A percentile compares a stretch with the other conserved stretches of the same genome.
Evolutionary conservation across 2,329 filamentous ascomycete species (phyloP).

Genomic region (Cryphonectria parasitica): DNA sequence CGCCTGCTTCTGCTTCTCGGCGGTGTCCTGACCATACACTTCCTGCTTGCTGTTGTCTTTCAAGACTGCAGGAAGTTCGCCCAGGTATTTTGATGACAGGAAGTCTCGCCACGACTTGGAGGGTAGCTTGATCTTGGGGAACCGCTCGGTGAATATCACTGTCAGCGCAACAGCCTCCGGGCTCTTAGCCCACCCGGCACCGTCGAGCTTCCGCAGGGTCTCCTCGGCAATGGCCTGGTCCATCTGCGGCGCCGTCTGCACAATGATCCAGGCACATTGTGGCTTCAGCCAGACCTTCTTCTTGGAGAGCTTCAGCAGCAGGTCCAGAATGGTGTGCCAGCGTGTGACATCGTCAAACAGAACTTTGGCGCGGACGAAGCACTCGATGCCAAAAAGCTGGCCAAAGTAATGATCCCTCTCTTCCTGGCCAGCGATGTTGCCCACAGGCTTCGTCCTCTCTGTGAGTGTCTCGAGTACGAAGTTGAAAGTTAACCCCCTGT

Average conservation of each 20-base stretch:
- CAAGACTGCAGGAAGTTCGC: conserved; percentile 73
- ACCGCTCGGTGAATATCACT: conserved; percentile 69
- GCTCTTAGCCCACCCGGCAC: conserved; percentile 73
- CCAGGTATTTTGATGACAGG: conserved; percentile 68
- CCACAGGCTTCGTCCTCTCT: conserved; percentile 58
- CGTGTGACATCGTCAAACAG: conserved; percentile 64
- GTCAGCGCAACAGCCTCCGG: conserved; percentile 90
- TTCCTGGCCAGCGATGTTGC: conserved; percentile 69
- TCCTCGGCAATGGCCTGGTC: conserved; percentile 60
- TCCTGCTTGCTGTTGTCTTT: conserved; percentile 69
- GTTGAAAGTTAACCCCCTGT: conserved; percentile 59
- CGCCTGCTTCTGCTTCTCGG: conserved; percentile 50
- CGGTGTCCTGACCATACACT: conserved; percentile 47
- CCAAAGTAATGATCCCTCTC: conserved; percentile 85
- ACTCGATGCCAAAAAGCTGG: conserved; percentile 83
- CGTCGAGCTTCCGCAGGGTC: conserved; percentile 65
- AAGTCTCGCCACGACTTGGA: conserved; percentile 80
- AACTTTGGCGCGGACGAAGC: conserved; percentile 78
- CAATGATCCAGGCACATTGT: conserved; percentile 83
- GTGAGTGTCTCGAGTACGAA: conserved; percentile 56
- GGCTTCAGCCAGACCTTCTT: conserved; percentile 89
- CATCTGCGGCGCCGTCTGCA: conserved; percentile 70
- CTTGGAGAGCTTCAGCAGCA: conserved; percentile 73
- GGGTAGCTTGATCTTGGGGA: conserved; percentile 67
- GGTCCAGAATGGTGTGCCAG: conserved; percentile 71